Percentiles rank a stretch among this genome's conserved stretches.
Evolutionary conservation across 1,139 yeast species (phyloP).

Genomic region (Saccharomyces hybrid): DNA sequence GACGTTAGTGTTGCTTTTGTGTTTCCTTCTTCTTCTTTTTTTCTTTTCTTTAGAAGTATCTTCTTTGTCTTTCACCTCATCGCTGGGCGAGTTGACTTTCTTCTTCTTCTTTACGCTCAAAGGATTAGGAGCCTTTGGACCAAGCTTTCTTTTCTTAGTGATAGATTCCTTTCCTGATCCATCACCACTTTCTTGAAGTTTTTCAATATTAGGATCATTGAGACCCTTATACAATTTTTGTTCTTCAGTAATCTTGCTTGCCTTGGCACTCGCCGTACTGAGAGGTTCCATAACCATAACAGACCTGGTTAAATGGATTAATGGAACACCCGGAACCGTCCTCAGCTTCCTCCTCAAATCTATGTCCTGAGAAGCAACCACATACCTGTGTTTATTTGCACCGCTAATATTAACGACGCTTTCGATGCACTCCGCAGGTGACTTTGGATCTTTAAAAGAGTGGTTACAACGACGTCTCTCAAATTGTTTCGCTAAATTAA

Average conservation of each 20-base stretch:
- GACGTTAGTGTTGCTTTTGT: slow-evolving; percentile 7
- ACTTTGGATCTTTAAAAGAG: slow-evolving; percentile 50
- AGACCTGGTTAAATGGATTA: slow-evolving; percentile 76
- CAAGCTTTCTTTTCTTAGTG: slow-evolving; percentile 45
- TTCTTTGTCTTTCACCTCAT: neutral
- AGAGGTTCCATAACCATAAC: slow-evolving; percentile 96
- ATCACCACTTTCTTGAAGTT: neutral
- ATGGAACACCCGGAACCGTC: slow-evolving; percentile 79
- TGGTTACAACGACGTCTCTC: slow-evolving; percentile 73
- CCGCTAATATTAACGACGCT: slow-evolving; percentile 67
- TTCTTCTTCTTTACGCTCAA: slow-evolving; percentile 63
- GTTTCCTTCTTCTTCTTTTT: slow-evolving; percentile 19
- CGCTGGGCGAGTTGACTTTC: slow-evolving; percentile 4
- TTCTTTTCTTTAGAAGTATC: slow-evolving; percentile 7
- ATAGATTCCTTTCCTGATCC: slow-evolving; percentile 5
- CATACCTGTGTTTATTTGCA: slow-evolving; percentile 78
- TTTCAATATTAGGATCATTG: slow-evolving; percentile 39
- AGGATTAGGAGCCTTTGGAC: slow-evolving; percentile 77
- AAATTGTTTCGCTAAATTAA: slow-evolving; percentile 67
- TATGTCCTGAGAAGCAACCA: slow-evolving; percentile 76
- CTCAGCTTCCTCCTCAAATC: slow-evolving; percentile 61
- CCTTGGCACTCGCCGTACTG: slow-evolving; percentile 58
- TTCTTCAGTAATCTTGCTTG: slow-evolving; percentile 49
- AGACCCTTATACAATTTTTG: slow-evolving; percentile 69
- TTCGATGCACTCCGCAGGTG: slow-evolving; percentile 69